These are phyloP conservation scores for Schwanniomyces pseudopolymorphus DNA, from an alignment of 805 yeast species.

Conservation along the genomic window DNA sequence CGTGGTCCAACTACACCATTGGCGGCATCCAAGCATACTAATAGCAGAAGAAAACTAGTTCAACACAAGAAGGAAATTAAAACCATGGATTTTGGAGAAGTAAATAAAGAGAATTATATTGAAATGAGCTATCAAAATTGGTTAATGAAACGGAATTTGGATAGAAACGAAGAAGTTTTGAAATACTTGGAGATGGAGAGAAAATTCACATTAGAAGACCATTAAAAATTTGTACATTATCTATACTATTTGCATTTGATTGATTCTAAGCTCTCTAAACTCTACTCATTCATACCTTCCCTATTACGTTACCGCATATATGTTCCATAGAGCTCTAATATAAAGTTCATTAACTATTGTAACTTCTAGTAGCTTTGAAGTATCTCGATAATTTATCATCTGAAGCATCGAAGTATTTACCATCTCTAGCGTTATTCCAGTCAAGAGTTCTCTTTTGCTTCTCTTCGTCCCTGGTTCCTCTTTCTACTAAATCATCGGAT, in stretches of 20 bases:
- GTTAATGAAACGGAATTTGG: slow-evolving; percentile 24
- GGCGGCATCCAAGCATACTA: slow-evolving; percentile 22
- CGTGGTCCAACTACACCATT: slow-evolving; percentile 39
- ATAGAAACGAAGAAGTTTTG: slow-evolving; percentile 20
- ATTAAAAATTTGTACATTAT: not conserved
- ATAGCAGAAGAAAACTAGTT: slow-evolving; percentile 15
- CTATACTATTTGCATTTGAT: not conserved
- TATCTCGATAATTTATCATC: slow-evolving; percentile 46
- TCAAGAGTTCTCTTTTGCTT: slow-evolving; percentile 48
- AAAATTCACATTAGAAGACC: slow-evolving; percentile 10
- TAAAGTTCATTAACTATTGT: slow-evolving; percentile 6
- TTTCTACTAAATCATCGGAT: slow-evolving; percentile 44
- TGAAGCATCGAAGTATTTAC: slow-evolving; percentile 44
- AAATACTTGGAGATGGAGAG: slow-evolving; percentile 33
- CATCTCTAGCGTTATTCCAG: slow-evolving; percentile 47
- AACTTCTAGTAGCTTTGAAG: slow-evolving; percentile 50
- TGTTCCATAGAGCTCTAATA: not conserved
- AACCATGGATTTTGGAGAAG: slow-evolving; percentile 1
- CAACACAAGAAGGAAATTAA: slow-evolving; percentile 1
- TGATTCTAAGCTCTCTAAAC: not conserved
- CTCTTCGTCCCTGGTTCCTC: slow-evolving; percentile 57
- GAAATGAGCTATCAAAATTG: slow-evolving; percentile 31
- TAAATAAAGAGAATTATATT: slow-evolving; percentile 13
- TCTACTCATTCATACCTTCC: not conserved
- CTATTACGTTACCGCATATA: not conserved